Percentiles rank a stretch among this genome's conserved stretches.
Conservation (phyloP, 2,329 filamentous ascomycete genomes). For the Aspergillus latus region DNA sequence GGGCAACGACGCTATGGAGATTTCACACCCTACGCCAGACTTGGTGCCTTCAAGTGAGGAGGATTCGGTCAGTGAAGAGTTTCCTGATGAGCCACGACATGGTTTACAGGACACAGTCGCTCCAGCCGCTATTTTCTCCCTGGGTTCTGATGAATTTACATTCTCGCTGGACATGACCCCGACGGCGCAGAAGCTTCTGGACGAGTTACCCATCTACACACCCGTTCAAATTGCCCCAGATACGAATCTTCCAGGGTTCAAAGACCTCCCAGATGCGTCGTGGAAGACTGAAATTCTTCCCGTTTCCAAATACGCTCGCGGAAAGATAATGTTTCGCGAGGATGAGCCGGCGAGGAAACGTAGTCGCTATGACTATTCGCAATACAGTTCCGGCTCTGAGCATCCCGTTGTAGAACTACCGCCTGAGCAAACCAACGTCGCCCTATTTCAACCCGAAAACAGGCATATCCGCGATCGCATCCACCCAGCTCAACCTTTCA, state of each 20-base stretch:
- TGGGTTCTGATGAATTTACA: conserved; percentile 78
- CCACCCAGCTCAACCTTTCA: conserved; percentile 87
- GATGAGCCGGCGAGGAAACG: conserved; percentile 69
- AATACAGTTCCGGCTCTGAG: conserved; percentile 68
- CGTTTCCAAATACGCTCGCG: conserved; percentile 82
- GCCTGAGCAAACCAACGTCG: conserved; percentile 73
- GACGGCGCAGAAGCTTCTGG: conserved; percentile 71
- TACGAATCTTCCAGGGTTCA: conserved; percentile 57
- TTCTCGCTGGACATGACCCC: conserved; percentile 75
- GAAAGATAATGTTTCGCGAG: conserved; percentile 69
- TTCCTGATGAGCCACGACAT: conserved; percentile 46
- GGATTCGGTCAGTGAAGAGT: conserved; percentile 54
- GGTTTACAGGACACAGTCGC: conserved; percentile 48
- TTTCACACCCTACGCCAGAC: conserved; percentile 63
- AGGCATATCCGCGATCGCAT: conserved; percentile 86
- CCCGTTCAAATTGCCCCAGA: conserved; percentile 57
- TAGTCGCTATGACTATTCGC: conserved; percentile 77
- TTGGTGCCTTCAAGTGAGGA: conserved; percentile 64
- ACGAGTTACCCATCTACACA: conserved; percentile 78
- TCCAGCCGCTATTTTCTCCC: conserved; percentile 77
- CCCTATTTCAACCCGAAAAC: conserved; percentile 85
- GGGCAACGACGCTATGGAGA: conserved; percentile 31
- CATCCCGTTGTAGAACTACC: conserved; percentile 53
- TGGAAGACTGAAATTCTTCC: conserved; percentile 79
- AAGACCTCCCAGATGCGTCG: conserved; percentile 65